Evolutionary conservation across 345 rosid genomes (phyloP).

Genomic region (Acer yangbiense): DNA sequence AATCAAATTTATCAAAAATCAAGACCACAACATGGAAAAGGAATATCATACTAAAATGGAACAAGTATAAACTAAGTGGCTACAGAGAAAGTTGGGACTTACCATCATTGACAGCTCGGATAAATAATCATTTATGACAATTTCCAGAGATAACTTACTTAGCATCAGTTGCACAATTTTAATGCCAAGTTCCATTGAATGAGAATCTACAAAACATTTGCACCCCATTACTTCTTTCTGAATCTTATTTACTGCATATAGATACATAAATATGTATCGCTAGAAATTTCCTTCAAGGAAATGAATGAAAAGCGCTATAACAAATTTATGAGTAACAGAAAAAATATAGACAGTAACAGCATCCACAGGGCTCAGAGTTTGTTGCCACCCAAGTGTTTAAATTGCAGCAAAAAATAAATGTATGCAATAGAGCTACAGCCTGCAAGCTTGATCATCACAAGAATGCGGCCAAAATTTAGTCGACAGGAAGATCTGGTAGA

Average conservation of each 20-base stretch:
- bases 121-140: slow-evolving; percentile 36
- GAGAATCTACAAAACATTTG: slow-evolving; percentile 60
- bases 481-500: slow-evolving; percentile 32
- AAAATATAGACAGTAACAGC: not conserved
- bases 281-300: not conserved
- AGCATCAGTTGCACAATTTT: slow-evolving; percentile 62
- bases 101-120: slow-evolving; percentile 65
- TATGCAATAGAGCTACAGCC: not conserved
- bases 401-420: not conserved
- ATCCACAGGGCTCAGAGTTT: not conserved
- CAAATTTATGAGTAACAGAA: not conserved
- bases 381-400: not conserved
- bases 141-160: slow-evolving; percentile 46
- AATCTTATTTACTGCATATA: not conserved
- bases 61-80: slow-evolving; percentile 5
- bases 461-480: not conserved
- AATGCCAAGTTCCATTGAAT: slow-evolving; percentile 67
- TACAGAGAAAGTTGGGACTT: slow-evolving; percentile 29
- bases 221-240: not conserved
- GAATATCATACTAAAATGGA: not conserved
- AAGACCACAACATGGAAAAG: not conserved
- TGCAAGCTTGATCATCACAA: not conserved
- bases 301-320: not conserved
- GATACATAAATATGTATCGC: not conserved
- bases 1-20: not conserved